Conservation (phyloP, 129 eudicot genomes). For the Escallonia rubra region DNA sequence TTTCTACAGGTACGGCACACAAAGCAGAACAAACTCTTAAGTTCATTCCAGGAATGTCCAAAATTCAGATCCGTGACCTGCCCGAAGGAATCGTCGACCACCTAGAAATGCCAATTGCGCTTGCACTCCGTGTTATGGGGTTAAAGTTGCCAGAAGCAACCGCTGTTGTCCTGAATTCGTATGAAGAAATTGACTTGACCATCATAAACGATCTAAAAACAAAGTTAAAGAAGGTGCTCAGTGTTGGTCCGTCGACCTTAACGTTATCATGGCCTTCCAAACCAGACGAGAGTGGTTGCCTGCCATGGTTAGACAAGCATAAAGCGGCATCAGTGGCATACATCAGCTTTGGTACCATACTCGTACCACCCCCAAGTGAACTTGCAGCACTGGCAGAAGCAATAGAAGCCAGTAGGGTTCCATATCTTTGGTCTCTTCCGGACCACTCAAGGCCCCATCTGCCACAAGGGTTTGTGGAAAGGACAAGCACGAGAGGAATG, state of each 20-base stretch:
- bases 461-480: background rate
- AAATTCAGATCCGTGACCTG: constrained; percentile 1
- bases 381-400: constrained; percentile 5
- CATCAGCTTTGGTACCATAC: background rate
- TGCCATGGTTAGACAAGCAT: constrained; percentile 6
- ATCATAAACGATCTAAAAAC: background rate
- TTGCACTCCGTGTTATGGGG: constrained; percentile 9
- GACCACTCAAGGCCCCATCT: background rate
- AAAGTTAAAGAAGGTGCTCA: background rate
- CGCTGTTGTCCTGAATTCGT: constrained; percentile 8
- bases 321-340: constrained; percentile 6
- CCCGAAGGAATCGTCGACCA: constrained; percentile 9
- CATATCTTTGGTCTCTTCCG: constrained; percentile 12
- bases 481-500: background rate
- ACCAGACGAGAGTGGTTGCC: constrained; percentile 4
- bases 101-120: constrained; percentile 4
- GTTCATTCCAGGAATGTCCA: constrained; percentile 10
- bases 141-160: constrained; percentile 1
- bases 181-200: background rate
- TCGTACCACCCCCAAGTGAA: background rate
- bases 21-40: background rate
- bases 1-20: no score
- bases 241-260: background rate
- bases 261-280: background rate
- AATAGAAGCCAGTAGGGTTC: constrained; percentile 1